Base-by-base conservation (phyloP, 805 yeast species). In the Ogataea ganodermae region DNA sequence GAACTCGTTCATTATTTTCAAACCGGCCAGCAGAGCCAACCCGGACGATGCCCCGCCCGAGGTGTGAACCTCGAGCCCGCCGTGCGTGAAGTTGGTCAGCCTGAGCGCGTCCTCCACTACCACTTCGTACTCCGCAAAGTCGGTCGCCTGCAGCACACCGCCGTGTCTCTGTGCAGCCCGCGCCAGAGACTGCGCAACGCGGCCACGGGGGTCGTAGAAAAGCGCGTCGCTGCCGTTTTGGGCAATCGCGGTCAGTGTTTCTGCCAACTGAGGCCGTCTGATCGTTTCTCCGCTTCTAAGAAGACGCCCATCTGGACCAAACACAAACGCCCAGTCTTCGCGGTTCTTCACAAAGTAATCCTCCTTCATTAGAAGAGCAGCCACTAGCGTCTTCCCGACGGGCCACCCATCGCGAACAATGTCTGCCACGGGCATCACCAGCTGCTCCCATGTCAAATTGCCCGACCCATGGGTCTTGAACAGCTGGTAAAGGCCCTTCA, bases 121-220 rank as follows among this genome's bases (percentile, higher is more conserved):
- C 2, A 80, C 86, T 3, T 72, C 45, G 67, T 90, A 92, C 32
- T 66, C 62, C 4, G 69, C 75, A 58, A 92, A 85, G 63, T 92
- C 99, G n/a, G 76, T 70, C 0, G 66, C 61, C 0, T 76, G 71
- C 28, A 89, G 58, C 2, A 89, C 71, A 0, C 99, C 99, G 14
- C 89, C 92, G 21, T 74, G 65, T 28, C 67, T 48, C 32, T 73
- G 71, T 4, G 78, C 76, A 1, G 78, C 66, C 5, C 63, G 55
- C 1, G 83, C 83, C 61, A 91, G 68, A 3, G 76, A 67, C 20
- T 75, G 69, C 0, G 84, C 96, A 35, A 92, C 80, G 16, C 83
- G 83, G 1, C 95, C 92, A 0, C 79, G 60, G 0, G 96, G 89
- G 57, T 90, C 96, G 62, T 92, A 92, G 59, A 92, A 92, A 1